Base-by-base conservation (phyloP, 2,329 filamentous ascomycete genomes). In the Xylariales sp. region DNA sequence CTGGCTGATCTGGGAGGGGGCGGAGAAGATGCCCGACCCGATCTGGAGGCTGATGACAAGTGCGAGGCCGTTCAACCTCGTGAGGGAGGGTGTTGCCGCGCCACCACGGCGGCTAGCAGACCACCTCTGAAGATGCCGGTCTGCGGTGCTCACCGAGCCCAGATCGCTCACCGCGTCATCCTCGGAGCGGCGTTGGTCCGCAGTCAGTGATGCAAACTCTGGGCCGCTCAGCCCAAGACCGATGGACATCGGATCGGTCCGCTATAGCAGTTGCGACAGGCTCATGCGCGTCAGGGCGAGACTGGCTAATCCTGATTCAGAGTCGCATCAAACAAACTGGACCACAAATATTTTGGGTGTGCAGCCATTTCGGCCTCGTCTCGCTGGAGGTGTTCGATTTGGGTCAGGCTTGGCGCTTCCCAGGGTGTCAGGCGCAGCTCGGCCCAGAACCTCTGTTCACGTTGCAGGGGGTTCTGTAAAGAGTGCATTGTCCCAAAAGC, bases 11-110 rank as follows among this genome's bases (percentile, higher is more conserved):
- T 63, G 59, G 14, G 63, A 56, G 5, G 67, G 67, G 5, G 63
- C 60, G 10, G 65, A 64, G 47, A 72, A 72, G 25, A 72, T 68
- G 7, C 69, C 69, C 8, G 62, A 65, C 6, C 68, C 68, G 40
- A 71, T 69, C 49, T 70, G 66, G 7, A 70, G 52, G 27, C 65
- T 59, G 40, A 72, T 59, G n/a, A 71, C 57, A 13, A 70, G 55
- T 16, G 63, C 61, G 40, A 72, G 57, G 35, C 56, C 49, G 38
- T 59, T 53, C 21, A 55, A 37, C 19, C 45, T 41, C 15, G 49
- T 57, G 21, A 55, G 11, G 42, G 21, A 6, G 4, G 16, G 8
- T n/a, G 8, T 8, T 25, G 30, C 37, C 42, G 23, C 37, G 46
- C 21, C 7, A 36, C 8, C 29, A 18, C 24, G 14, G 33, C 30